Percentiles rank a stretch among this genome's conserved stretches.
Evolutionary conservation across 2,329 filamentous ascomycete genomes (phyloP).

Genomic region (Ceratocystis eucalypticola): DNA sequence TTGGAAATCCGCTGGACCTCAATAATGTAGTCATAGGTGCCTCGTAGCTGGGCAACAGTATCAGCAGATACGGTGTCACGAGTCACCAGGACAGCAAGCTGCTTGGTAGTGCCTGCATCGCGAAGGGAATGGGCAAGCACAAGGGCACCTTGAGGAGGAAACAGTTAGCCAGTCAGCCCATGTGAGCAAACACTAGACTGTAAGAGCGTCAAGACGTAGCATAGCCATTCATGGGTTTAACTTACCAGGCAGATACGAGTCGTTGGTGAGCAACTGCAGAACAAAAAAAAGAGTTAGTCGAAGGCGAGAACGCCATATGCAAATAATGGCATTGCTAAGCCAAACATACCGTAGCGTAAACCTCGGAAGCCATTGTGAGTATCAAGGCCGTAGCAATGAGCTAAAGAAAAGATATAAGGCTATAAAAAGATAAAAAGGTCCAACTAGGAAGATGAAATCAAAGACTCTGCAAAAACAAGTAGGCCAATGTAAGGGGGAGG

Average conservation of each 20-base stretch:
- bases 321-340: background rate
- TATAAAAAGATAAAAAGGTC: background rate
- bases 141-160: conserved; percentile 54
- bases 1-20: conserved; percentile 71
- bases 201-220: too few relatives aligned
- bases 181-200: background rate
- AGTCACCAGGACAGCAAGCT: conserved; percentile 73
- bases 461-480: background rate
- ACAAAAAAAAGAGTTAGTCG: background rate
- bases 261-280: conserved; percentile 57
- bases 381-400: conserved; percentile 3
- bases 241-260: conserved; percentile 82
- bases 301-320: background rate
- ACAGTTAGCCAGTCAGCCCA: background rate
- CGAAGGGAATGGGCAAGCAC: conserved; percentile 89
- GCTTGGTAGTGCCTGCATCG: conserved; percentile 76
- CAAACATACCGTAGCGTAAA: conserved; percentile 13
- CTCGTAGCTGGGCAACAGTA: conserved; percentile 69
- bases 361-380: conserved; percentile 15
- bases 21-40: conserved; percentile 77
- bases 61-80: conserved; percentile 62
- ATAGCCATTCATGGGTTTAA: conserved; percentile 15
- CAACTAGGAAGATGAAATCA: background rate
- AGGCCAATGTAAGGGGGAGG: background rate
- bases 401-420: conserved; percentile 1